Conservation (phyloP, 495 filamentous ascomycete genomes). For the Penicillium angulare region DNA sequence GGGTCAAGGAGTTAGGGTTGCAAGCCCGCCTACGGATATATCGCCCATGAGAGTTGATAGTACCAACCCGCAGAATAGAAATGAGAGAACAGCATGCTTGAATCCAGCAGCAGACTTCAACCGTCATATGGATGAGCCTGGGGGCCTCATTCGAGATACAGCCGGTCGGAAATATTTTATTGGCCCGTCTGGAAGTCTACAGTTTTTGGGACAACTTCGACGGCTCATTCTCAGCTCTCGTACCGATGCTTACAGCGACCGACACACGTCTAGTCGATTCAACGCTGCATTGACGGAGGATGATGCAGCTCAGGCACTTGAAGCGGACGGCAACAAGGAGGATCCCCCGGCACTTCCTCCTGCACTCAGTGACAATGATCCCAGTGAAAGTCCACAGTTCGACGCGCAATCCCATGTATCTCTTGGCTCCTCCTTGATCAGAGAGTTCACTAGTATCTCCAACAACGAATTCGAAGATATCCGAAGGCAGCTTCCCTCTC, state of each 20-base stretch:
- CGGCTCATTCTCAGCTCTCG: constrained; percentile 17
- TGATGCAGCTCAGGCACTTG: constrained; percentile 8
- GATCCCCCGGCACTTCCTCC: neutral
- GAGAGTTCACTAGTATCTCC: neutral
- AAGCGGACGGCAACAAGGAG: constrained; percentile 1
- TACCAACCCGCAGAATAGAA: too few species aligned
- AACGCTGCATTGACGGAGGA: constrained; percentile 2
- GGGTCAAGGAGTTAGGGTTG: neutral
- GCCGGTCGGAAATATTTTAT: constrained; percentile 37
- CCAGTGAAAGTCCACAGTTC: neutral
- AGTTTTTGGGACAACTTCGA: constrained; percentile 29
- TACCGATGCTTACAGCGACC: neutral
- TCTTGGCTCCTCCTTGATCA: neutral
- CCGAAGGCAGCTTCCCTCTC: constrained; percentile 10
- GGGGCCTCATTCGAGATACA: constrained; percentile 30
- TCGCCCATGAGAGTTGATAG: neutral
- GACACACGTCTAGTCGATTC: neutral
- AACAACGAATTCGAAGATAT: constrained; percentile 3
- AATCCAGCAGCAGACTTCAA: too few species aligned
- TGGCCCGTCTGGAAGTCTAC: constrained; percentile 35
- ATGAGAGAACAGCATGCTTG: too few species aligned
- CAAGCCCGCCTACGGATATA: neutral
- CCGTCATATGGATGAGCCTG: neutral
- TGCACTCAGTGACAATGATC: neutral
- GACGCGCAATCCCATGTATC: neutral